Base-by-base conservation (phyloP, 805 yeast genomes). In the Wickerhamiella cacticola region DNA sequence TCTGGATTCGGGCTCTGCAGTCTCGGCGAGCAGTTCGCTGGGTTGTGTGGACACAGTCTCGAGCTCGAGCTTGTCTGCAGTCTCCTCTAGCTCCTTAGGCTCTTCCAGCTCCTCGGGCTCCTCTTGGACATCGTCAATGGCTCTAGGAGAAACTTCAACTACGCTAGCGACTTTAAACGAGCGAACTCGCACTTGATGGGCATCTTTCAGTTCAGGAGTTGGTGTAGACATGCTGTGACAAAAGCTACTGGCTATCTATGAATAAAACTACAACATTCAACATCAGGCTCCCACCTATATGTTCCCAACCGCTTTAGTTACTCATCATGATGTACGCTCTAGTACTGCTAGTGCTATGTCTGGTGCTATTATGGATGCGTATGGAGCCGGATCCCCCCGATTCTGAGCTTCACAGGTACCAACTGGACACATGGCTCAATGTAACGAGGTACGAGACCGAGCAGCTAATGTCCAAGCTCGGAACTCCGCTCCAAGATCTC, bases 321-420 rank as follows among this genome's bases (percentile, higher is more conserved):
- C n/a, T 15, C 36, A 15, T 19, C 19, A 31, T 31, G 36, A 31
- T 31, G 19, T 31, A 31, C 16, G 40, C 35, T 12, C 40, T 43
- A 9, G 34, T 26, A 7, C 31, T 33, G 7, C 40, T 43, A 7
- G 31, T 33, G 33, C 5, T 33, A 10, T 43, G 38, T 15, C 19
- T 31, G 19, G 36, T 31, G 36, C 36, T 31, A 9, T 31, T 31
- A 15, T 31, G 36, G 36, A 9, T 19, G 15, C 36, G 36, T 5
- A 31, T 40, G 43, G 43, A 26, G 24, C 34, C 34, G 21, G 33
- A 8, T 3, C 24, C 26, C 18, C 26, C 21, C 12, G 21, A 8
- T 5, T 10, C 29, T 19, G 33, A 33, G 4, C 82, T 55, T 66
- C 69, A 8, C 94, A 81, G 61, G 71, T 68, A 13, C 18, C 71